These are phyloP conservation scores for Jatropha podagrica DNA, from an alignment of 441 rosid species.

Conservation along the genomic window DNA sequence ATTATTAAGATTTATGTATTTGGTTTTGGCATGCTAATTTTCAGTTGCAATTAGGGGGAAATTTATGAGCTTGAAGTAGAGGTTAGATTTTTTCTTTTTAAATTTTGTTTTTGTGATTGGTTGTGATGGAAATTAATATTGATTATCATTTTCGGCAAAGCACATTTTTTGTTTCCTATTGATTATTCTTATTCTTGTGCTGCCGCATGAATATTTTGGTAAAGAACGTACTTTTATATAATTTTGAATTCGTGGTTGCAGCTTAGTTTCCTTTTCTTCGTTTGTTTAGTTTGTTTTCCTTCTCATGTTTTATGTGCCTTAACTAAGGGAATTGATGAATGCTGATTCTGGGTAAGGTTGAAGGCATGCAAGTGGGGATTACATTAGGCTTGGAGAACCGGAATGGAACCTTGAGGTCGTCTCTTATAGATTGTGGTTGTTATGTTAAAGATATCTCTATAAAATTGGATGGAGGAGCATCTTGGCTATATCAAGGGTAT, in stretches of 20 bases:
- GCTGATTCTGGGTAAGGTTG: constrained; percentile 75
- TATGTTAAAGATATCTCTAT: constrained; percentile 66
- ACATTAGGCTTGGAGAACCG: constrained; percentile 65
- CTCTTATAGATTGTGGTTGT: constrained; percentile 75
- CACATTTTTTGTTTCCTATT: too few relatives aligned
- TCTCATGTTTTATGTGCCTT: constrained; percentile 33
- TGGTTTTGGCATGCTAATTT: background rate
- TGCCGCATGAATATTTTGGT: background rate
- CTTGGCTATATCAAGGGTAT: constrained; percentile 99
- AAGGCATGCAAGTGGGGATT: constrained; percentile 92
- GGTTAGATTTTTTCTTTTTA: background rate
- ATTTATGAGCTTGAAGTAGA: background rate
- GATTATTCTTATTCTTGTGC: background rate
- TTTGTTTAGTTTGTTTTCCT: constrained; percentile 4
- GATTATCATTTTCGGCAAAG: background rate
- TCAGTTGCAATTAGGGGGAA: background rate
- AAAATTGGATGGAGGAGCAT: constrained; percentile 84
- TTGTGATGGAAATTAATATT: background rate
- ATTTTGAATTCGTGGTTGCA: background rate
- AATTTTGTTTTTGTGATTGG: background rate
- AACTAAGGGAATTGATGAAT: constrained; percentile 49
- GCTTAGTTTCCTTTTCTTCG: background rate
- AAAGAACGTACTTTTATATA: background rate
- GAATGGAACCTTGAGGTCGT: constrained; percentile 68
- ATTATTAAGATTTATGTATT: too few relatives aligned